A percentile compares a stretch with the other conserved stretches of the same genome.
phyloP scores from a whole-genome alignment of 2,329 filamentous ascomycete genomes.

The Ustulina deusta region DNA sequence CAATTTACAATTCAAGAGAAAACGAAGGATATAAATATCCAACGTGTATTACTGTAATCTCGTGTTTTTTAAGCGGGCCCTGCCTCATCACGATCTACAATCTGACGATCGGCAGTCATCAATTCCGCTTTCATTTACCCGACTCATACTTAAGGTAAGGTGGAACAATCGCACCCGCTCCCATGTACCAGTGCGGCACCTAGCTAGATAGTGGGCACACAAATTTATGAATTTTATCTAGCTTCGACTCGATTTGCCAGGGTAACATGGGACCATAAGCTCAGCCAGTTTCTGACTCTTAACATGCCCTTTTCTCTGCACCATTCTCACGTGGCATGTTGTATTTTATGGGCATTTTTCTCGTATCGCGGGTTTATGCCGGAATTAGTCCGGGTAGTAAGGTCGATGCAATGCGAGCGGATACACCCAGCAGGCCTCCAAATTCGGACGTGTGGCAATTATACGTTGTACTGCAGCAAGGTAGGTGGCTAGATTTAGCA shows the following conservation, averaged over 20 bases:
- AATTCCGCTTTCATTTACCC: constrained; percentile 10
- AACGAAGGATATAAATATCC: neutral
- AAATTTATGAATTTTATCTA: neutral
- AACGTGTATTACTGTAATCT: constrained; percentile 1
- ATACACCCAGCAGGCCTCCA: neutral
- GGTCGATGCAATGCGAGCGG: neutral
- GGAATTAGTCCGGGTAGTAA: neutral
- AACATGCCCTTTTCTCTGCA: neutral
- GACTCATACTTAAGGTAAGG: neutral
- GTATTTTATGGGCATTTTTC: neutral
- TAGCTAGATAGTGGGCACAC: neutral
- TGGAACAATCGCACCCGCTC: neutral
- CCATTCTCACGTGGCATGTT: neutral
- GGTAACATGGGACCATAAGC: neutral
- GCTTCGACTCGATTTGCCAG: neutral
- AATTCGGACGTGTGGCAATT: neutral
- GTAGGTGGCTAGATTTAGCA: neutral
- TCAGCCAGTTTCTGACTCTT: neutral
- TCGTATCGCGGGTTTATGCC: constrained; percentile 10
- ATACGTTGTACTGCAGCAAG: neutral
- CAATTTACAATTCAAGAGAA: neutral
- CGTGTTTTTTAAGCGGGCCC: constrained; percentile 1
- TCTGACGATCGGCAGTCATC: constrained; percentile 3
- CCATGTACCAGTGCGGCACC: too few species aligned
- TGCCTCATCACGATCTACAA: neutral